Percentiles rank a stretch among this genome's conserved stretches.
These are phyloP conservation scores for Boletus insuetus DNA, from an alignment of 768 basidiomycete species.

Conservation along the genomic window DNA sequence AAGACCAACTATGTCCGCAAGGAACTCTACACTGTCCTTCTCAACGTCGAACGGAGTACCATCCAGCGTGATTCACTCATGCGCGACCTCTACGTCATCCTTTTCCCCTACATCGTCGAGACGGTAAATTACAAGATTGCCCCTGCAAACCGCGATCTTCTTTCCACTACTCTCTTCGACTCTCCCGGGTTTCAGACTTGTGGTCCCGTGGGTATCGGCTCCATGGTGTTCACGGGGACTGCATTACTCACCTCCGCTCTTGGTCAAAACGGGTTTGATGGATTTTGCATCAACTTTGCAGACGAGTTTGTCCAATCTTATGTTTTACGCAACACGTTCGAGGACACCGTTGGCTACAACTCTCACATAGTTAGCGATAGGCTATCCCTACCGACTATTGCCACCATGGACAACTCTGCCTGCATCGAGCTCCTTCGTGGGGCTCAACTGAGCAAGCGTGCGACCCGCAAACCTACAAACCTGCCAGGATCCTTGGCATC, in stretches of 20 bases:
- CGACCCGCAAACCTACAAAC: constrained; percentile 71
- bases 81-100: constrained; percentile 83
- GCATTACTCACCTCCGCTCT: constrained; percentile 71
- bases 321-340: constrained; percentile 66
- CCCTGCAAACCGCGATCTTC: constrained; percentile 51
- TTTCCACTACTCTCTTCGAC: constrained; percentile 66
- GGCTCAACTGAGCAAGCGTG: constrained; percentile 57
- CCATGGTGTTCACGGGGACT: constrained; percentile 58
- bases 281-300: constrained; percentile 80
- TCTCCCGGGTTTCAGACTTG: constrained; percentile 82
- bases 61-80: constrained; percentile 76
- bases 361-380: constrained; percentile 62
- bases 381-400: too few relatives aligned
- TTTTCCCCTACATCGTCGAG: constrained; percentile 89
- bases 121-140: constrained; percentile 78
- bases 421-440: constrained; percentile 86
- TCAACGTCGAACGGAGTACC: constrained; percentile 68
- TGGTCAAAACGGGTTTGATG: constrained; percentile 81
- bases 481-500: constrained; percentile 75
- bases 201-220: constrained; percentile 57
- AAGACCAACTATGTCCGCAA: constrained; percentile 85
- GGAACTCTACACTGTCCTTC: constrained; percentile 80
- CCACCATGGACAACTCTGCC: constrained; percentile 78
- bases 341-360: constrained; percentile 67
- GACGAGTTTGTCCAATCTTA: constrained; percentile 92